Evolutionary conservation across 257 asterid genomes (phyloP).

Genomic region (Petrea volubilis): DNA sequence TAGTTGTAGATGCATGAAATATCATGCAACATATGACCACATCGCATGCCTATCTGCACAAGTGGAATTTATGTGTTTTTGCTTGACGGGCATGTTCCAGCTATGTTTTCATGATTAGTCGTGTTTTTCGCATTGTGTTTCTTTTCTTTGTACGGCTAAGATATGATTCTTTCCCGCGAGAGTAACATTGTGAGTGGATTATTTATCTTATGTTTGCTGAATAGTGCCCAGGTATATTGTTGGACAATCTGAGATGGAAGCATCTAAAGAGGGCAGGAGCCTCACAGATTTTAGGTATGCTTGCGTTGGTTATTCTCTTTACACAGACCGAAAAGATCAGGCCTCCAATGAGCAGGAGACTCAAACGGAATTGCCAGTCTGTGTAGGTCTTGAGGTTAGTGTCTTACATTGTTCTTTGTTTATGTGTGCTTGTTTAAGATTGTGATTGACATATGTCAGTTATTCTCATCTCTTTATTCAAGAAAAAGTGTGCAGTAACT

Average conservation of each 20-base stretch:
- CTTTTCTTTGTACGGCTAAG: not conserved
- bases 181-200: not conserved
- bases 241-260: slow-evolving; percentile 73
- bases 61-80: not conserved
- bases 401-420: slow-evolving; percentile 8
- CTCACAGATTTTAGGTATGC: slow-evolving; percentile 76
- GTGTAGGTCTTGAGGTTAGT: slow-evolving; percentile 91
- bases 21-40: not conserved
- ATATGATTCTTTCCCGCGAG: not conserved
- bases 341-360: slow-evolving; percentile 41
- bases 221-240: slow-evolving; percentile 64
- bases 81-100: slow-evolving; percentile 15
- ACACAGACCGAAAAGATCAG: slow-evolving; percentile 50
- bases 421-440: slow-evolving; percentile 16
- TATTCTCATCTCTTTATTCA: not conserved
- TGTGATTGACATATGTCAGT: not conserved
- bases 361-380: slow-evolving; percentile 68
- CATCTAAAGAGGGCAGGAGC: slow-evolving; percentile 70
- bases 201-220: slow-evolving; percentile 36
- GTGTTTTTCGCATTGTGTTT: not conserved
- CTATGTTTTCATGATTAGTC: not conserved
- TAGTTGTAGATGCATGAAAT: not conserved
- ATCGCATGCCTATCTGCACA: not conserved
- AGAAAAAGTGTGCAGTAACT: slow-evolving; percentile 3
- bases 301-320: slow-evolving; percentile 85